These are phyloP conservation scores for Aquilaria sinensis DNA, from an alignment of 345 rosid genomes.

Conservation along the genomic window DNA sequence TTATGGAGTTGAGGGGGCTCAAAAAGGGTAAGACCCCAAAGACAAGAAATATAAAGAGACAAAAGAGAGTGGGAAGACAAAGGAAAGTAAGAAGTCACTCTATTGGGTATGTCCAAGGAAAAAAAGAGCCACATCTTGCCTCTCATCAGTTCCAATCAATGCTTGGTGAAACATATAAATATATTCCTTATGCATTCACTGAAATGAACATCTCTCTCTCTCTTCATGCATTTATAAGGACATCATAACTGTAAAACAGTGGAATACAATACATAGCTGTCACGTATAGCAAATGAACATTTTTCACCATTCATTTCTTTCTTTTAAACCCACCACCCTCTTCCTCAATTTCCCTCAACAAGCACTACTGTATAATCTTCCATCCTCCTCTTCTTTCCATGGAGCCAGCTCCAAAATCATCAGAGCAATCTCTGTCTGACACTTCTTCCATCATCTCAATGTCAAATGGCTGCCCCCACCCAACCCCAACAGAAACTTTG, in stretches of 20 bases:
- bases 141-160: constrained; percentile 17
- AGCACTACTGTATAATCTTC: neutral
- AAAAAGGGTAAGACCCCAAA: constrained; percentile 2
- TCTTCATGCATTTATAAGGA: constrained; percentile 19
- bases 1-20: constrained; percentile 4
- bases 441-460: constrained; percentile 29
- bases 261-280: neutral
- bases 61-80: constrained; percentile 20
- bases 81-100: constrained; percentile 12
- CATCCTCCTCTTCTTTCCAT: constrained; percentile 5
- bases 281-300: constrained; percentile 4
- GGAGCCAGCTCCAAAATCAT: constrained; percentile 29
- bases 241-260: constrained; percentile 32
- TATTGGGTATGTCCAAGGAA: constrained; percentile 10
- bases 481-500: constrained; percentile 4
- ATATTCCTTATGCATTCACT: too few species aligned
- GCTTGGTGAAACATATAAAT: constrained; percentile 8
- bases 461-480: constrained; percentile 9
- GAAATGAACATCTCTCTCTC: constrained; percentile 1
- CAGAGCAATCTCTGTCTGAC: constrained; percentile 29
- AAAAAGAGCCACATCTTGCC: constrained; percentile 15
- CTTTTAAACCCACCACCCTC: constrained; percentile 18
- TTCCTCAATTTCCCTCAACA: neutral
- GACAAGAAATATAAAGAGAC: constrained; percentile 16
- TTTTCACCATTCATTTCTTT: constrained; percentile 19